A percentile compares a stretch with the other conserved stretches of the same genome.
These are phyloP conservation scores for Mucor circinelloides DNA, from an alignment of 371 early-diverging fungal genomes.

Conservation along the genomic window DNA sequence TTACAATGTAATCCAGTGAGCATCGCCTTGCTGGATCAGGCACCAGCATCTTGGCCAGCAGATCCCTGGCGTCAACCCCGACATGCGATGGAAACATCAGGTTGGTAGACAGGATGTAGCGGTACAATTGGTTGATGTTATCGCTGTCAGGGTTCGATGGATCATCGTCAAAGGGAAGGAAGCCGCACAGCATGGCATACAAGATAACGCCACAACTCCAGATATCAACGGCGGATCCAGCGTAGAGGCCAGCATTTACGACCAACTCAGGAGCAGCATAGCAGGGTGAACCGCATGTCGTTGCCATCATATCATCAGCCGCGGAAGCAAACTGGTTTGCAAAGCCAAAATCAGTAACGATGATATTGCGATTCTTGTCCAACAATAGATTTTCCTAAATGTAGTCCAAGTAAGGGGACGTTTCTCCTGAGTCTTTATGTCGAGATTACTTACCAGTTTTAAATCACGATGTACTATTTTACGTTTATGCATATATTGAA, in stretches of 20 bases:
- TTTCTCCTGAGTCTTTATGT: constrained; percentile 4
- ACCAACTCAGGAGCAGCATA: constrained; percentile 98
- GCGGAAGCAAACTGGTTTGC: constrained; percentile 84
- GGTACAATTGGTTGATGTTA: constrained; percentile 67
- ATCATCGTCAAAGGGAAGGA: constrained; percentile 86
- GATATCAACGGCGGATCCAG: constrained; percentile 94
- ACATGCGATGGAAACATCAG: constrained; percentile 61
- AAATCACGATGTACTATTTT: constrained; percentile 74
- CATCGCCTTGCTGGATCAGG: constrained; percentile 62
- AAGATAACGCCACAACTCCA: constrained; percentile 96
- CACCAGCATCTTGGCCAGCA: constrained; percentile 69
- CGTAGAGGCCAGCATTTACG: constrained; percentile 92
- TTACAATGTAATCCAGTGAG: constrained; percentile 57
- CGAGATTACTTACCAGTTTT: constrained; percentile 54
- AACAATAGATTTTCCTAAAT: constrained; percentile 86
- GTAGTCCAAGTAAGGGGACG: background rate
- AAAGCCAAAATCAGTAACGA: constrained; percentile 99
- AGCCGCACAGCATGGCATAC: constrained; percentile 77
- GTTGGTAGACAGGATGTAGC: constrained; percentile 64
- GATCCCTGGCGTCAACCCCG: constrained; percentile 48
- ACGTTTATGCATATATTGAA: constrained; percentile 60
- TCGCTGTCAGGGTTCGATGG: constrained; percentile 72
- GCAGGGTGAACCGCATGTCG: constrained; percentile 96
- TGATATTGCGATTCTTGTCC: constrained; percentile 83
- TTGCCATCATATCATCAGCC: constrained; percentile 76